A percentile compares a stretch with the other conserved stretches of the same genome.
phyloP scores from a whole-genome alignment of 345 rosid species.

The Brassica napus region Da-Ae NC_063439.1:28748501-28749000 shows the following conservation, averaged over 20 bases:
- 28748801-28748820: conserved; percentile 74
- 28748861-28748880: not conserved
- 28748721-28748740: conserved; percentile 51
- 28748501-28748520: not conserved
- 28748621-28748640: conserved; percentile 64
- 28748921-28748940: conserved; percentile 13
- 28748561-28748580: conserved; percentile 99
- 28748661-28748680: no score
- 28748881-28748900: not conserved
- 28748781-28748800: conserved; percentile 89
- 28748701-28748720: conserved; percentile 3
- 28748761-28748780: conserved; percentile 93
- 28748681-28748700: not conserved
- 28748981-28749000: conserved; percentile 70
- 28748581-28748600: conserved; percentile 87
- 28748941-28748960: conserved; percentile 48
- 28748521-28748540: conserved; percentile 64
- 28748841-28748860: conserved; percentile 77
- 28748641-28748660: not conserved
- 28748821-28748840: conserved; percentile 75
- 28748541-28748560: conserved; percentile 98
- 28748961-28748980: conserved; percentile 85
- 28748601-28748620: conserved; percentile 87
- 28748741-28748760: conserved; percentile 86
- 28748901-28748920: not conserved